Evolutionary conservation across 805 yeast genomes (phyloP), one percentile per base, ranked within the genome.

Genomic region (Cyberlindnera sargentensis): DNA sequence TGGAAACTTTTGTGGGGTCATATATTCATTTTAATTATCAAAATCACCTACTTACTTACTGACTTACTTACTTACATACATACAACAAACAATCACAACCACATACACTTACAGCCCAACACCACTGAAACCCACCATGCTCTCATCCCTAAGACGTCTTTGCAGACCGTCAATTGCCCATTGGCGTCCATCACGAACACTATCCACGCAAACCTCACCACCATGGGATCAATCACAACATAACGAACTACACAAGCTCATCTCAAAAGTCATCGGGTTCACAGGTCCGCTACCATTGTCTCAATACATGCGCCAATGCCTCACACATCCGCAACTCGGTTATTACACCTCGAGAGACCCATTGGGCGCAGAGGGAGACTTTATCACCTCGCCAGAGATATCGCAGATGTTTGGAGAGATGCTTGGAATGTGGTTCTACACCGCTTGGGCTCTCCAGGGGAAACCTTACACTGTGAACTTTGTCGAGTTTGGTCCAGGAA

Each of bases 391-490:
- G 0, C 95, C 95, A 0, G 95, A 87, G 61, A 84, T 87, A 40
- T 82, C 91, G 6, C 86, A 85, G 34, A 82, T 86, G 65, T 87
- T 86, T 66, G 95, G 95, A 23, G 95, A 87, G 59, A 75, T 84
- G 67, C 71, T 84, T 46, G 95, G 93, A 0, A 64, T 87, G 5
- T 87, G 95, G 87, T 66, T 71, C 45, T 76, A 67, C 47, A 66
- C 75, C 3, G 63, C 67, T 32, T 84, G 89, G 85, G 47, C 73
- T 31, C 58, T 66, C 1, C 90, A 82, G 50, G 70, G 74, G 27
- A 66, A 60, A 36, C 81, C 85, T 0, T 34, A 53, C n/a, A 55
- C 58, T 9, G 62, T 82, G 26, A 65, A 81, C 41, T 56, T 87
- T 8, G 67, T 84, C 7, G 95, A 87, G 60, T 78, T 85, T 60